Evolutionary conservation across 208 protist species (phyloP).

Genomic region (Herpetomonas samuelpessoai): DNA sequence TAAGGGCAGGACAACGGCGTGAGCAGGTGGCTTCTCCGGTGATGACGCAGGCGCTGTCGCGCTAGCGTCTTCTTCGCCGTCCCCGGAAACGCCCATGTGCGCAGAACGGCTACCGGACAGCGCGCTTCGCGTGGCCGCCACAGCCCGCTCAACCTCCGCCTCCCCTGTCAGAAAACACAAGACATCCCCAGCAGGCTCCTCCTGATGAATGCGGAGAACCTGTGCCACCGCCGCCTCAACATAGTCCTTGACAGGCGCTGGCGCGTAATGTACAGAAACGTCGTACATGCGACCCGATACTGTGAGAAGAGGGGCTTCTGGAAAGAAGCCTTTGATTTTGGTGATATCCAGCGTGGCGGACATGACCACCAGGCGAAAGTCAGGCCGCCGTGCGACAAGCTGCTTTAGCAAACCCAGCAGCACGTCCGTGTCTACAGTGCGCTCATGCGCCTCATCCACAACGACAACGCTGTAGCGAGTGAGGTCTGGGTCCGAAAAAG

Average conservation of each 20-base stretch:
- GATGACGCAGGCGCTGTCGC: neutral
- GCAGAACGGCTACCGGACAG: conserved; percentile 6
- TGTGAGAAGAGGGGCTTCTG: conserved; percentile 93
- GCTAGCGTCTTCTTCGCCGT: neutral
- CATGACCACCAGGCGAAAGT: conserved; percentile 96
- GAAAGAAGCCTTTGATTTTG: conserved; percentile 98
- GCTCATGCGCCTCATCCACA: conserved; percentile 99
- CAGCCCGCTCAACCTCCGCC: conserved; percentile 79
- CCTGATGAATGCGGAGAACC: conserved; percentile 68
- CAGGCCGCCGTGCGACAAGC: conserved; percentile 34
- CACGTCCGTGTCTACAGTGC: conserved; percentile 98
- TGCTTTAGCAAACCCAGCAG: conserved; percentile 97
- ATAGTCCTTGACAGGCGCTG: conserved; percentile 92
- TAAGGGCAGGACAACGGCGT: conserved; percentile 64
- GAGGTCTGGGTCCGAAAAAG: conserved; percentile 89
- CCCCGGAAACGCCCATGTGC: conserved; percentile 3
- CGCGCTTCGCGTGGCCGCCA: conserved; percentile 24
- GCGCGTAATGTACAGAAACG: conserved; percentile 76
- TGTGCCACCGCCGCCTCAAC: conserved; percentile 66
- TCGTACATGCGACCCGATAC: conserved; percentile 97
- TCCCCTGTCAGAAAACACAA: conserved; percentile 90
- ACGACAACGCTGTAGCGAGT: conserved; percentile 95
- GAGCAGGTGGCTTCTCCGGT: neutral
- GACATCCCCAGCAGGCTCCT: conserved; percentile 74
- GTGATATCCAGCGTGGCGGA: conserved; percentile 97